Base-by-base conservation (phyloP, 192 early-diverging fungal genomes). In the Geranomyces michiganensis region DNA sequence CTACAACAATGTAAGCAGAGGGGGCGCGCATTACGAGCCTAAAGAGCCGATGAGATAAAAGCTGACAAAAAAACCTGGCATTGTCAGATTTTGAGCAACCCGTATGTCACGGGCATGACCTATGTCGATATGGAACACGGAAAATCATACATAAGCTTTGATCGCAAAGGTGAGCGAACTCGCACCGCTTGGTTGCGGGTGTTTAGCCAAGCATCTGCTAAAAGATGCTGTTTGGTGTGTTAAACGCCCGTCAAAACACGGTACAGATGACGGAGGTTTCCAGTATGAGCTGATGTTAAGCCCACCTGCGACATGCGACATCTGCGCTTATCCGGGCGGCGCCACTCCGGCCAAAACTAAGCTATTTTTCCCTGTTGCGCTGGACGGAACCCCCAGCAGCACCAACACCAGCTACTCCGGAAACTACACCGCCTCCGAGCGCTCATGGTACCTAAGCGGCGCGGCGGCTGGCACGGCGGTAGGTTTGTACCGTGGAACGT, bases 281-380 rank as follows among this genome's bases (percentile, higher is more conserved):
- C 51, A 53, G 17, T 60, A 26, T 33, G 58, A 60, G 30, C 7
- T 60, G 17, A 60, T 60, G 26, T 60, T 17, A 60, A 6, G 15
- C 4, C 9, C 58, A 33, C 6, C 31, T n/a, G 58, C 31, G 4
- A 60, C 58, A 2, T 60, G 58, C 58, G 5, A 19, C 29, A 17
- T 60, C 3, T 60, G 58, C 58, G 17, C 7, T 29, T 8, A 30
- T 60, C 22, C 58, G 8, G 51, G 51, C 3, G 51, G 51, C 6
- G 58, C 58, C 3, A 60, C 58, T 7, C 22, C 58, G 8, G 27
- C 26, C 58, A 9, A 19, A 5, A 60, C 3, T 29, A 60, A 60
- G 31, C 27, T 5, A 7, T 60, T 30, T 29, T 60, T 31, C 26
- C 27, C 58, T 17, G 31, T 60, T 1, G 6, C 21, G 2, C 15